Conservation (phyloP, 2,329 filamentous ascomycete species). For the Zymoseptoria ardabiliae region DNA sequence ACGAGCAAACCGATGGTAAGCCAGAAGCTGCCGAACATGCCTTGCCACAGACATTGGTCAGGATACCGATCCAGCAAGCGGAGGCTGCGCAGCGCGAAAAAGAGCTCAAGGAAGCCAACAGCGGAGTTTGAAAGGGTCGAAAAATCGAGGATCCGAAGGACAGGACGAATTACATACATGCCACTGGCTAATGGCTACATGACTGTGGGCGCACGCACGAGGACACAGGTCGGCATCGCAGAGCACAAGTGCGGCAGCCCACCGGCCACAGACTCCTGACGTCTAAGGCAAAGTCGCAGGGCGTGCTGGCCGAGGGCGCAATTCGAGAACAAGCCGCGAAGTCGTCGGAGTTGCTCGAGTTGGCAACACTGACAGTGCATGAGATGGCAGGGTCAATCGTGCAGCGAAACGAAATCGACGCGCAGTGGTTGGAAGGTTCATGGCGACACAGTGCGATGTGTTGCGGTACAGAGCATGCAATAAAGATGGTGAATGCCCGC, state of each 20-base stretch:
- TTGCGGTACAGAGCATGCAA: background rate
- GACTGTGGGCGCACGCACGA: background rate
- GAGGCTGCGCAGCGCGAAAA: constrained; percentile 25
- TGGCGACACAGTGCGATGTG: background rate
- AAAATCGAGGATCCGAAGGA: background rate
- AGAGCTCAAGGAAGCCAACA: constrained; percentile 14
- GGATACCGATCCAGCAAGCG: constrained; percentile 71
- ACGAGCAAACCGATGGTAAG: background rate
- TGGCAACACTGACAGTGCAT: background rate
- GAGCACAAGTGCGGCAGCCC: background rate
- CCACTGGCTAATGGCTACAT: background rate
- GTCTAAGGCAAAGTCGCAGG: background rate
- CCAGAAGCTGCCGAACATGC: constrained; percentile 32
- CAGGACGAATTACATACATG: background rate
- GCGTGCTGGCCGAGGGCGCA: no score
- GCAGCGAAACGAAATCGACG: no score
- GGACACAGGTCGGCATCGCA: background rate
- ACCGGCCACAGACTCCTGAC: background rate
- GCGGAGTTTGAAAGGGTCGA: constrained; percentile 11
- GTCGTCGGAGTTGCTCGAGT: background rate
- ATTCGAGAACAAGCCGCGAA: background rate
- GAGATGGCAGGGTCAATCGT: no score
- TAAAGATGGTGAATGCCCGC: background rate
- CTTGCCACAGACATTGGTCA: constrained; percentile 72
- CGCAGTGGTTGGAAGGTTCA: no score